Percentiles rank a stretch among this genome's conserved stretches.
These are phyloP conservation scores for Ilyonectria sp. DNA, from an alignment of 2,329 filamentous ascomycete species.

Conservation along the genomic window DNA sequence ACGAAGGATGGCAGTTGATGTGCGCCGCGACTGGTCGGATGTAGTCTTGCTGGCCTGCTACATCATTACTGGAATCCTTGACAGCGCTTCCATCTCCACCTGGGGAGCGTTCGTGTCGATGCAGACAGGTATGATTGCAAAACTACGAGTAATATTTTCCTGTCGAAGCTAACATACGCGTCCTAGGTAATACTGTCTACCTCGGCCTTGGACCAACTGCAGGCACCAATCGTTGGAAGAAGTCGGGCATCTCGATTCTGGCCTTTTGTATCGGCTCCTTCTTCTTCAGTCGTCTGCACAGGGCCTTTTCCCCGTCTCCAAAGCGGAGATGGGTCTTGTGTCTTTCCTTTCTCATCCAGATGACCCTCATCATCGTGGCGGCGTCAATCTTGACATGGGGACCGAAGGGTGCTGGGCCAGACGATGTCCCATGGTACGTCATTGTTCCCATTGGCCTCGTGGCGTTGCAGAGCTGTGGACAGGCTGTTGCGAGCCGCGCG, in stretches of 20 bases:
- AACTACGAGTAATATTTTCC: too few relatives aligned
- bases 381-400: slow-evolving; percentile 68
- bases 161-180: neutral
- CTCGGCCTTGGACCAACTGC: slow-evolving; percentile 78
- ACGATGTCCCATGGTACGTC: slow-evolving; percentile 71
- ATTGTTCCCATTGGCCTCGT: slow-evolving; percentile 78
- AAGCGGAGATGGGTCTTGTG: slow-evolving; percentile 77
- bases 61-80: slow-evolving; percentile 82
- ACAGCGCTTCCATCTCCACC: slow-evolving; percentile 82
- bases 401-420: slow-evolving; percentile 55
- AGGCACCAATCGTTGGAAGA: slow-evolving; percentile 64
- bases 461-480: slow-evolving; percentile 84
- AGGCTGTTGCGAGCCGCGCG: slow-evolving; percentile 81
- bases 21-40: slow-evolving; percentile 73
- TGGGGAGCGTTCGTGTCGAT: slow-evolving; percentile 88
- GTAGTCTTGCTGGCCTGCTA: slow-evolving; percentile 80
- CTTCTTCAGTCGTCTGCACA: slow-evolving; percentile 79
- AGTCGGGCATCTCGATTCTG: slow-evolving; percentile 74
- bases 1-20: slow-evolving; percentile 39
- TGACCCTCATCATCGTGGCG: slow-evolving; percentile 64
- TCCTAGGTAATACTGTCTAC: slow-evolving; percentile 81
- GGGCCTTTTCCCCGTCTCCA: slow-evolving; percentile 65
- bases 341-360: slow-evolving; percentile 70
- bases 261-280: slow-evolving; percentile 82
- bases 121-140: slow-evolving; percentile 75